Evolutionary conservation across 352 stramenopile species (phyloP).

Genomic region (Phytophthora nicotianae): DNA sequence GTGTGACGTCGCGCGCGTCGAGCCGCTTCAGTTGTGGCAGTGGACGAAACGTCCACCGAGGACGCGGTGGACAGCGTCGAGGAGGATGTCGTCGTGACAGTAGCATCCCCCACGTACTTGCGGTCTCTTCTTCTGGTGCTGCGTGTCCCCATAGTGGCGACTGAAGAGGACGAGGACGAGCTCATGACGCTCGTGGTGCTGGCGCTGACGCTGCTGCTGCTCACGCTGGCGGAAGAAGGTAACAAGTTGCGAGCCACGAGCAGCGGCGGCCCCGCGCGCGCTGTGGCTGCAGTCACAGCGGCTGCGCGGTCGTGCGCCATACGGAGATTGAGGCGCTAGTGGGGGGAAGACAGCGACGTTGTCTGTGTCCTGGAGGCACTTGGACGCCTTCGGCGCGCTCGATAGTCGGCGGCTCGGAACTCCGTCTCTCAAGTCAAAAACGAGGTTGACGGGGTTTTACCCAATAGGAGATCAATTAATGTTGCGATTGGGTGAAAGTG

Average conservation of each 20-base stretch:
- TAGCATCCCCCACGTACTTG: constrained; percentile 37
- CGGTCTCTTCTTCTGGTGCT: constrained; percentile 18
- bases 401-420: constrained; percentile 8
- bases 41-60: constrained; percentile 30
- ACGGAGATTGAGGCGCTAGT: constrained; percentile 1
- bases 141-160: constrained; percentile 10
- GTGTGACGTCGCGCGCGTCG: constrained; percentile 26
- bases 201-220: constrained; percentile 26
- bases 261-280: constrained; percentile 20
- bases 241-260: constrained; percentile 42
- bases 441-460: constrained; percentile 5
- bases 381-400: not conserved
- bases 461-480: constrained; percentile 2
- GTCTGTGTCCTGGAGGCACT: not conserved
- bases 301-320: constrained; percentile 44
- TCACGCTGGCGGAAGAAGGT: constrained; percentile 17
- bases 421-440: constrained; percentile 20
- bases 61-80: constrained; percentile 45
- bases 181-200: constrained; percentile 28
- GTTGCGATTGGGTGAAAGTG: constrained; percentile 12
- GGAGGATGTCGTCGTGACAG: constrained; percentile 32
- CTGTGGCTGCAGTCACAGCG: constrained; percentile 20
- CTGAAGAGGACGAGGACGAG: constrained; percentile 32
- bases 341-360: constrained; percentile 3
- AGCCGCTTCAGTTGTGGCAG: constrained; percentile 10